Evolutionary conservation across 495 filamentous ascomycete species (phyloP), one percentile per base, ranked within the genome.

Genomic region (Hypomontagnella submonticulosa): DNA sequence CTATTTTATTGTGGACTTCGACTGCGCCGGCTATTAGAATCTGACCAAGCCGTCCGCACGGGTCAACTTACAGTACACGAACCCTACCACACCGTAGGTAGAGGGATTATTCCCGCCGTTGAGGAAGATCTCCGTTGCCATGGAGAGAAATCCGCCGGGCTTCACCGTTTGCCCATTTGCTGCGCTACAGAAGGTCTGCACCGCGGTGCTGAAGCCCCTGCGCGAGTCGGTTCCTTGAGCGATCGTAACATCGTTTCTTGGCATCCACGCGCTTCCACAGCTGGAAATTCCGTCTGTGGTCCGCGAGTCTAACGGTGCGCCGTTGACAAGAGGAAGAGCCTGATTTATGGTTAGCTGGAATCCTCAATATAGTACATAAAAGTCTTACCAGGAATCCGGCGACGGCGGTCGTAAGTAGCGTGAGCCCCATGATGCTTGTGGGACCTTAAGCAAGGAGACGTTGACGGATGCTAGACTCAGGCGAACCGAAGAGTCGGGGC

Each of bases 1-100:
- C 52, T 38, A 65, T 40, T 36, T 74, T 74, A 34, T 74, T 74
- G 38, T 74, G 72, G 2, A 74, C 67, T 54, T 74, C 72, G 34
- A 74, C 72, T 74, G 48, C 11, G 12, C 11, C 18, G 20, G 13
- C 19, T 16, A 37, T 62, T 54, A 62, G 54, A 37, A 16, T 8
- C n/a, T 47, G 38, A 41, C 13, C 3, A 38, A 38, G 37, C 4
- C 33, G n/a, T 13, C 18, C 5, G n/a, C 0, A 1, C 11, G 23
- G 12, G 34, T 33, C 6, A 4, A 51, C 58, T 64, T 58, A 74
- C 72, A 74, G 34, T 72, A 74, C 18, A 74, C 67, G 36, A 68
- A 74, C 9, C 72, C 72, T 16, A 72, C 33, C 12, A 72, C 30
- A 2, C 72, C 72, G 30, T 74, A 67, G 0, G 50, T 55, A 36